Percentiles rank a stretch among this genome's conserved stretches.
Evolutionary conservation across 371 early-diverging fungal species (phyloP).

Genomic region (Mortierella sp.): DNA sequence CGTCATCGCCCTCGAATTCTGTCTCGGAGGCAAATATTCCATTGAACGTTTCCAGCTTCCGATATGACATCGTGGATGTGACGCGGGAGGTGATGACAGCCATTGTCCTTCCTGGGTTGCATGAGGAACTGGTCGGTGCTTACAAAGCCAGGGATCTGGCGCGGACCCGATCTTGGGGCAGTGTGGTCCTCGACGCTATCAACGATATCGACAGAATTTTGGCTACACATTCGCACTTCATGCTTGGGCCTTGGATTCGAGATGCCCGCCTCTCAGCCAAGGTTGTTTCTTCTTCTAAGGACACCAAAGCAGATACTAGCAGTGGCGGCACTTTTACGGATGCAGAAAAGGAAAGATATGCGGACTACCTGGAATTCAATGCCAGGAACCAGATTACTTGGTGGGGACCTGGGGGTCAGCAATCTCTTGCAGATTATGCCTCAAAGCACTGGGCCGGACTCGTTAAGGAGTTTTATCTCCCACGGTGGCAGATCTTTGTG

Average conservation of each 20-base stretch:
- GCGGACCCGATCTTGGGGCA: constrained; percentile 16
- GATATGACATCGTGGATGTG: constrained; percentile 53
- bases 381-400: constrained; percentile 47
- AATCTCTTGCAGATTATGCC: constrained; percentile 27
- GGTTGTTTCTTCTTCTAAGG: neutral
- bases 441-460: constrained; percentile 47
- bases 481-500: constrained; percentile 45
- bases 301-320: neutral
- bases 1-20: neutral
- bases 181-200: constrained; percentile 17
- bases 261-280: constrained; percentile 41
- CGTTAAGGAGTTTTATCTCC: constrained; percentile 33
- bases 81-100: constrained; percentile 39
- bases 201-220: constrained; percentile 34
- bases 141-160: constrained; percentile 23
- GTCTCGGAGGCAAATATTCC: constrained; percentile 9
- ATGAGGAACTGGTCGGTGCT: constrained; percentile 34
- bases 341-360: constrained; percentile 11
- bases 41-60: constrained; percentile 34
- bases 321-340: neutral
- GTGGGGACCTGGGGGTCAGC: constrained; percentile 47
- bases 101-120: constrained; percentile 38
- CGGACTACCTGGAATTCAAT: constrained; percentile 37
- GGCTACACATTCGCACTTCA: constrained; percentile 42
- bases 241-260: constrained; percentile 49